These are phyloP conservation scores for Leucosporidium creatinivorum DNA, from an alignment of 768 basidiomycete genomes.

Conservation along the genomic window DNA sequence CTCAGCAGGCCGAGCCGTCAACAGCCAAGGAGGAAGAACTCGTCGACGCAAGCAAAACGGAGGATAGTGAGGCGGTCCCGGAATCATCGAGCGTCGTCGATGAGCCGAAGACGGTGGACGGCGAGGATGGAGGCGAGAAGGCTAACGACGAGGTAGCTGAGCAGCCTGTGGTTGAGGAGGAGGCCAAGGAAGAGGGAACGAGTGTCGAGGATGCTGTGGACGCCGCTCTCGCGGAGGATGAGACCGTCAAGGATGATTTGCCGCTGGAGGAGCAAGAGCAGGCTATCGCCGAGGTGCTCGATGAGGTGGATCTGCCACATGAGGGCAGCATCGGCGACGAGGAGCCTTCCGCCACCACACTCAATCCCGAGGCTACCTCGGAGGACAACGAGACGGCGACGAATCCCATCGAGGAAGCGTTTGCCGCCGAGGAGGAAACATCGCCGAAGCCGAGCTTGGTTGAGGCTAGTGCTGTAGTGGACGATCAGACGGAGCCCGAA, in stretches of 20 bases:
- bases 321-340: not conserved
- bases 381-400: not conserved
- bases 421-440: not conserved
- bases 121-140: not conserved
- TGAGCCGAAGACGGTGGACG: not conserved
- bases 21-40: not conserved
- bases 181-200: not conserved
- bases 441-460: not conserved
- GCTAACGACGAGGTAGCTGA: not conserved
- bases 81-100: not conserved
- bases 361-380: not conserved
- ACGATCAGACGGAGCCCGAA: not conserved
- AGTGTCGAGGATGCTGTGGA: not conserved
- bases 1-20: not conserved
- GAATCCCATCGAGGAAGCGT: not conserved
- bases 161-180: not conserved
- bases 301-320: not conserved
- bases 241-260: too few species aligned
- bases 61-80: not conserved
- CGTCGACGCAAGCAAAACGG: not conserved
- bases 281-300: not conserved
- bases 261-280: not conserved
- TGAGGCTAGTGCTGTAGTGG: not conserved
- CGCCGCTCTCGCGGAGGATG: not conserved
- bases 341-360: not conserved